Evolutionary conservation across 2,329 filamentous ascomycete species (phyloP).

Genomic region (Talaromyces sp.): DNA sequence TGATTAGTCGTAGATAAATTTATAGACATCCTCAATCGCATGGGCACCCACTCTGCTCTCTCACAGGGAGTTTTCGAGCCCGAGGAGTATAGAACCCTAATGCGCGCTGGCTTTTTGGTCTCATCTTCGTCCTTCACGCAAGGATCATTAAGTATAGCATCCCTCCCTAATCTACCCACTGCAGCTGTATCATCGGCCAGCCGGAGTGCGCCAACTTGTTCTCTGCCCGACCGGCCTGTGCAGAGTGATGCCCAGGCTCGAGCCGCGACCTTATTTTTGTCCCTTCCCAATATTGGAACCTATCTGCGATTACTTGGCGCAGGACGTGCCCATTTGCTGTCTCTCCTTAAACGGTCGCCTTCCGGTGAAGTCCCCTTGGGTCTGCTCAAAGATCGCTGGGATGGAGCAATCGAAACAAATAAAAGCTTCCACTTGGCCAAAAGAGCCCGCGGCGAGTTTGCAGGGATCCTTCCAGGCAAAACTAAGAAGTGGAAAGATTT

Average conservation of each 20-base stretch:
- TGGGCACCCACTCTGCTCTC: slow-evolving; percentile 53
- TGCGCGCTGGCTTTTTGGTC: slow-evolving; percentile 59
- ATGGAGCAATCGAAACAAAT: slow-evolving; percentile 59
- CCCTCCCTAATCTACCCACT: slow-evolving; percentile 34
- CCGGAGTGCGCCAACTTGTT: slow-evolving; percentile 20
- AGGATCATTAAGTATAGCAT: slow-evolving; percentile 48
- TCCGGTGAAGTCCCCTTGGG: slow-evolving; percentile 58
- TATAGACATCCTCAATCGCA: slow-evolving; percentile 48
- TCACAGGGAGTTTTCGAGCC: slow-evolving; percentile 48
- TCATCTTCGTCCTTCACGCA: slow-evolving; percentile 47
- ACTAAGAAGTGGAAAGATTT: slow-evolving; percentile 67
- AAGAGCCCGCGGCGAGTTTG: slow-evolving; percentile 58
- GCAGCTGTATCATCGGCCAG: slow-evolving; percentile 29
- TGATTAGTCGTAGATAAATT: slow-evolving; percentile 49
- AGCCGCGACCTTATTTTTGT: slow-evolving; percentile 51
- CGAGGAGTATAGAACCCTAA: slow-evolving; percentile 52
- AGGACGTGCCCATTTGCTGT: slow-evolving; percentile 58
- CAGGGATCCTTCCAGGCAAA: slow-evolving; percentile 57
- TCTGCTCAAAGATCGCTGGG: slow-evolving; percentile 63
- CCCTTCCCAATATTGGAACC: slow-evolving; percentile 62
- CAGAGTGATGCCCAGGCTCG: slow-evolving; percentile 27
- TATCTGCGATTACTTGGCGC: slow-evolving; percentile 61
- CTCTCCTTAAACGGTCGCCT: slow-evolving; percentile 55
- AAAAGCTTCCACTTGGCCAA: slow-evolving; percentile 53
- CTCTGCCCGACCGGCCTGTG: slow-evolving; percentile 17